A percentile compares a stretch with the other conserved stretches of the same genome.
Conservation (phyloP, 805 yeast species). For the Candida maris region DNA sequence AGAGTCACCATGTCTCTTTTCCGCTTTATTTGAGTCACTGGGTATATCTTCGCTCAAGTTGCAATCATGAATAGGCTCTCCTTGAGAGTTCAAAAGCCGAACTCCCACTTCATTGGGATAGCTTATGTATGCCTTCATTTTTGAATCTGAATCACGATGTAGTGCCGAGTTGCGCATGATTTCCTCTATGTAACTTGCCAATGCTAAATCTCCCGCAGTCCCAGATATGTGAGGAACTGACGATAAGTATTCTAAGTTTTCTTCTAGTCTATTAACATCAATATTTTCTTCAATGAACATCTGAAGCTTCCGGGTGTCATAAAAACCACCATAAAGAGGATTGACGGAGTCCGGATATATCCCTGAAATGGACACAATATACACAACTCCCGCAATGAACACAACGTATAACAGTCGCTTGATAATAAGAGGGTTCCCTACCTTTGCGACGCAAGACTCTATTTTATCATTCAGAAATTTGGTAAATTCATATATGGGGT, state of each 20-base stretch:
- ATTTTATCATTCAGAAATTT: constrained; percentile 39
- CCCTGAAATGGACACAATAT: constrained; percentile 56
- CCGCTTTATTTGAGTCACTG: constrained; percentile 2
- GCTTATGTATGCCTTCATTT: constrained; percentile 55
- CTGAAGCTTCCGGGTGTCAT: constrained; percentile 52
- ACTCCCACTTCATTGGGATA: constrained; percentile 50
- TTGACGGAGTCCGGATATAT: constrained; percentile 41
- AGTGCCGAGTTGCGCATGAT: constrained; percentile 59
- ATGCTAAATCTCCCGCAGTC: constrained; percentile 74
- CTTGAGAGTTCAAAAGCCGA: constrained; percentile 19
- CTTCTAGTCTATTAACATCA: constrained; percentile 56
- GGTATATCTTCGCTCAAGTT: constrained; percentile 19
- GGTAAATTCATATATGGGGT: constrained; percentile 50
- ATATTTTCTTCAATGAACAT: constrained; percentile 48
- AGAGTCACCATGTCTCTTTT: constrained; percentile 5
- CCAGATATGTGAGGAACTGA: constrained; percentile 88
- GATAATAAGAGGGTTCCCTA: constrained; percentile 86
- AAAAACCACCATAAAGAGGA: constrained; percentile 53
- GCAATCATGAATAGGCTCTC: constrained; percentile 19
- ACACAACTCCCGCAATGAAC: constrained; percentile 55
- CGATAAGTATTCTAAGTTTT: constrained; percentile 65
- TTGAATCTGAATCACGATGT: constrained; percentile 44
- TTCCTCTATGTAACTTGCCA: constrained; percentile 62
- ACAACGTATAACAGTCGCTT: constrained; percentile 72
- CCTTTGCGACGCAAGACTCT: constrained; percentile 54